phyloP scores from a whole-genome alignment of 2,329 filamentous ascomycete genomes.

The Beauveria pseudobassiana region DNA sequence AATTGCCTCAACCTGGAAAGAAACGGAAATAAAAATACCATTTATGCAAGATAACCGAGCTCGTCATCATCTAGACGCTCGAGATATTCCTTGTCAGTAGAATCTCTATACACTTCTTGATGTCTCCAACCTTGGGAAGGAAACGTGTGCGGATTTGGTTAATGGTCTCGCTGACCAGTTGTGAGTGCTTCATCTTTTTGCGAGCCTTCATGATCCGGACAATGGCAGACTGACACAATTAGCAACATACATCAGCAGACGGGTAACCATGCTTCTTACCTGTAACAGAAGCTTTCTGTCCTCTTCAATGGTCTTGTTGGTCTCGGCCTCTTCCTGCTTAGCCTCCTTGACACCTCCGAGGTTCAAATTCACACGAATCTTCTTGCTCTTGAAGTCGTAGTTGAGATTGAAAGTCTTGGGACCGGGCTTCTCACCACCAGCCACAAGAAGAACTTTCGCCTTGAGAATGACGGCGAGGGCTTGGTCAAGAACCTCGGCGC shows the following conservation, averaged over 20 bases:
- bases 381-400: constrained; percentile 96
- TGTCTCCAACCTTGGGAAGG: constrained; percentile 85
- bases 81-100: constrained; percentile 96
- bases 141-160: constrained; percentile 91
- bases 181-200: constrained; percentile 96
- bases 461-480: constrained; percentile 82
- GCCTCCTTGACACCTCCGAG: constrained; percentile 90
- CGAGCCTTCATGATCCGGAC: constrained; percentile 99
- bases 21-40: background rate
- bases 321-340: constrained; percentile 93
- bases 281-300: constrained; percentile 94
- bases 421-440: constrained; percentile 62
- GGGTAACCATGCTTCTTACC: constrained; percentile 47
- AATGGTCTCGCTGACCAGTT: constrained; percentile 92
- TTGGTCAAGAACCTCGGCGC: constrained; percentile 76
- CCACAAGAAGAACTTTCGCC: constrained; percentile 76
- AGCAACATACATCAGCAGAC: constrained; percentile 13
- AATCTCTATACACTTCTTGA: constrained; percentile 99
- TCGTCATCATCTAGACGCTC: constrained; percentile 93
- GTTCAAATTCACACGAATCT: constrained; percentile 94
- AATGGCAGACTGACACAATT: constrained; percentile 70
- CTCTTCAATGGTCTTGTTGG: constrained; percentile 98
- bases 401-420: constrained; percentile 78
- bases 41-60: constrained; percentile 82
- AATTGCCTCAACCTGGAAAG: background rate